A percentile compares a stretch with the other conserved stretches of the same genome.
Evolutionary conservation across 306 rosid genomes (phyloP).

Genomic region (Gillenia trifoliata): DNA sequence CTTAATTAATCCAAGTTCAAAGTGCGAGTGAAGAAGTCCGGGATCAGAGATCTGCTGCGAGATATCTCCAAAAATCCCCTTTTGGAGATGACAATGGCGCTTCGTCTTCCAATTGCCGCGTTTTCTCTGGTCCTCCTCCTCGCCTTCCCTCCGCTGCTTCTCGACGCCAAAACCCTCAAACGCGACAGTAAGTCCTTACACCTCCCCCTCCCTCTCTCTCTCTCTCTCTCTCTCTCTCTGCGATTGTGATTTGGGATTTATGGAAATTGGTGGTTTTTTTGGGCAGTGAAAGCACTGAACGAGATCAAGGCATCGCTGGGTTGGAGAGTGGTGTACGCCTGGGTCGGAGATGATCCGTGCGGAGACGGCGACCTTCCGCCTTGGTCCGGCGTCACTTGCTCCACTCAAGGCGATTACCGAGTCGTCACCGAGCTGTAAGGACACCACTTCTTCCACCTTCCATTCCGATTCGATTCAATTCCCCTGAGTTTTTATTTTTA

Average conservation of each 20-base stretch:
- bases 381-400: slow-evolving; percentile 98
- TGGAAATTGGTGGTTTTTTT: slow-evolving; percentile 11
- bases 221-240: not conserved
- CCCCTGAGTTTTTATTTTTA: not conserved
- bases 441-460: not conserved
- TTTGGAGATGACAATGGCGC: slow-evolving; percentile 38
- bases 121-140: slow-evolving; percentile 35
- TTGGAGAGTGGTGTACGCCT: slow-evolving; percentile 98
- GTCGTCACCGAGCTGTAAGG: slow-evolving; percentile 90
- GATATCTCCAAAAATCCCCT: not conserved
- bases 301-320: slow-evolving; percentile 99
- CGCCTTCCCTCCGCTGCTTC: slow-evolving; percentile 20
- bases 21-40: not conserved
- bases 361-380: slow-evolving; percentile 97
- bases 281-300: slow-evolving; percentile 87
- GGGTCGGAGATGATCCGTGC: slow-evolving; percentile 99
- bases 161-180: slow-evolving; percentile 76
- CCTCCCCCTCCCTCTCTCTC: not conserved
- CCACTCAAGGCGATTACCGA: slow-evolving; percentile 93
- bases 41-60: not conserved
- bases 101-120: slow-evolving; percentile 30
- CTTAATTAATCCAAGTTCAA: not conserved
- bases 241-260: not conserved
- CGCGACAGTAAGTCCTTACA: slow-evolving; percentile 64
- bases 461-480: not conserved